Conservation (phyloP, 352 stramenopile species). For the Phytophthora podocarpi region DNA sequence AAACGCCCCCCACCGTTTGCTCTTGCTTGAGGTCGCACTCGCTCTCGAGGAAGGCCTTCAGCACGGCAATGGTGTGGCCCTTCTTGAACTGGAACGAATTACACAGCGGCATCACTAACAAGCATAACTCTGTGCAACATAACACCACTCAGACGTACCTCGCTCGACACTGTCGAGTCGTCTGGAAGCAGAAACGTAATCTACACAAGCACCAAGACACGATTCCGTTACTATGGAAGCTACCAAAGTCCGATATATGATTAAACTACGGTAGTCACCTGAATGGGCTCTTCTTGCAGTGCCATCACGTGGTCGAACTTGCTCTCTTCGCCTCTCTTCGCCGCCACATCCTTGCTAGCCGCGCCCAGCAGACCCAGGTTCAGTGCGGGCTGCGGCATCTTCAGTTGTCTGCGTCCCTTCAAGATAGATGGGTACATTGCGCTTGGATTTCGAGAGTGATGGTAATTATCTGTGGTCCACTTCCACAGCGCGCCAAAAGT, state of each 20-base stretch:
- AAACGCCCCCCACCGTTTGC: constrained; percentile 33
- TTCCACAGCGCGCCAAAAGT: constrained; percentile 16
- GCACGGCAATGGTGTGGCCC: constrained; percentile 61
- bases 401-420: constrained; percentile 21
- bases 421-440: constrained; percentile 6
- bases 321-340: constrained; percentile 34
- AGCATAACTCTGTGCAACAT: background rate
- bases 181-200: constrained; percentile 63
- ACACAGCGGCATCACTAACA: background rate
- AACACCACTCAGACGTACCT: constrained; percentile 20
- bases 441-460: constrained; percentile 19
- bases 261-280: constrained; percentile 33
- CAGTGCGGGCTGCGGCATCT: constrained; percentile 33
- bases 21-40: constrained; percentile 50
- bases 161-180: constrained; percentile 50
- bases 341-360: constrained; percentile 23
- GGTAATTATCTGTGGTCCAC: constrained; percentile 22
- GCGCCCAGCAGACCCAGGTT: constrained; percentile 31
- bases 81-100: constrained; percentile 58
- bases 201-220: constrained; percentile 21
- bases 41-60: constrained; percentile 65
- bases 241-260: background rate
- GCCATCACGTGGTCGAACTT: constrained; percentile 67
- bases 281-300: constrained; percentile 60
- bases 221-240: background rate